Base-by-base conservation (phyloP, 192 early-diverging fungal species). In the Dimargaris cristalligena region DNA sequence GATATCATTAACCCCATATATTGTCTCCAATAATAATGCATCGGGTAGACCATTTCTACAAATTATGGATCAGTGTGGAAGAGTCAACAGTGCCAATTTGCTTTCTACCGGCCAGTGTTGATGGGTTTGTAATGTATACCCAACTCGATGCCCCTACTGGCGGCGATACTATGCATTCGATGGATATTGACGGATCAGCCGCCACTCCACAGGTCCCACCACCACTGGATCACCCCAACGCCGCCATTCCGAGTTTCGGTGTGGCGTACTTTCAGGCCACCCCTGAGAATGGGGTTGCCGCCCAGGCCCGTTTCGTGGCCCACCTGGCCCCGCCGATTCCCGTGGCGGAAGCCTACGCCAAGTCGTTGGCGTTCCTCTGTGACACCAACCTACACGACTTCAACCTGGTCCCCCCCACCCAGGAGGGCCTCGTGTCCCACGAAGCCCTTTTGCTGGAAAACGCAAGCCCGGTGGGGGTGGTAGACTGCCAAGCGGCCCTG, bases 271-370 rank as follows among this genome's bases (percentile, higher is more conserved):
- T 56, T 18, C 54, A 56, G 16, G 31, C 54, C 29, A 56, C 28
- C 31, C 54, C 54, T 8, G 54, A 56, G 34, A 31, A 29, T 33
- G 32, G 54, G 8, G 16, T 23, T 13, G 54, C 54, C 4, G 54
- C 54, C 13, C 54, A 56, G 29, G 54, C 54, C 20, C 54, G 54
- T 0, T 56, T 56, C 18, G 54, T 56, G 34, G 54, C 54, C 34
- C 32, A 56, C 34, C 29, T 56, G 34, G 16, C 20, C 16, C 54
- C 54, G 34, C 18, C 54, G 16, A 32, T 56, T 16, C 16, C 31
- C 13, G 32, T 56, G 2, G 14, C 31, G 31, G 54, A 56, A 33
- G 23, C 54, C 34, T 56, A 56, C 31, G 54, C 54, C 20, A 31
- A 29, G 32, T 56, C 54, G 16, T 14, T 56, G 31, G 0, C 54